Evolutionary conservation across 2,329 filamentous ascomycete species (phyloP), one percentile per base, ranked within the genome.

Genomic region (Fusarium nygamai): DNA sequence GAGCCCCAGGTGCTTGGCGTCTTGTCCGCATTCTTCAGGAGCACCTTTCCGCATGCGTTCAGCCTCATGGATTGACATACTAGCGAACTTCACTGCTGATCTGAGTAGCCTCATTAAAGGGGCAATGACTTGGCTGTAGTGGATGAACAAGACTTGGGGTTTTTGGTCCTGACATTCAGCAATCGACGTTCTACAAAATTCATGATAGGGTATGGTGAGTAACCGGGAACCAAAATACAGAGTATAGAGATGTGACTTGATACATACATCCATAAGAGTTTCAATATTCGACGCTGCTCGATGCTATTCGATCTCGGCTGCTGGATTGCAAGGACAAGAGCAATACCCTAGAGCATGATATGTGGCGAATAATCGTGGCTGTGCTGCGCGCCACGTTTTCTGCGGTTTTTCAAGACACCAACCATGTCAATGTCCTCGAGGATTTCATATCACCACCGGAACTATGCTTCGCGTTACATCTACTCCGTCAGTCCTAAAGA

Each of bases 391-490:
- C 67, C 50, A 61, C 67, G 34, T 27, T 22, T 38, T 71, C 46
- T 63, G 6, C 16, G 6, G n/a, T 14, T 33, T 34, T 51, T 11
- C 48, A 51, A 20, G 16, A 24, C 31, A 19, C 64, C 16, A 57
- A 24, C 13, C 20, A 61, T 51, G 14, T 20, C 48, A 19, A 62
- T 58, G 38, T 16, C 13, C 19, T 43, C 10, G 9, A 29, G 38
- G 29, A 19, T 17, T 19, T n/a, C 9, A 19, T 41, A 11, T 24
- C 43, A 31, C n/a, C 9, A 27, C n/a, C 27, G 13, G 6, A 41
- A 70, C 17, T 17, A 70, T 70, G 67, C 60, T 48, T 5, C 41
- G 31, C 10, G 17, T 56, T 36, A 17, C 29, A 66, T 47, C 67
- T 34, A 31, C 19, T 11, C 12, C 20, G 8, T 3, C n/a, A 19